phyloP scores from a whole-genome alignment of 169 alveolate genomes.

The Theileria parva region DNA sequence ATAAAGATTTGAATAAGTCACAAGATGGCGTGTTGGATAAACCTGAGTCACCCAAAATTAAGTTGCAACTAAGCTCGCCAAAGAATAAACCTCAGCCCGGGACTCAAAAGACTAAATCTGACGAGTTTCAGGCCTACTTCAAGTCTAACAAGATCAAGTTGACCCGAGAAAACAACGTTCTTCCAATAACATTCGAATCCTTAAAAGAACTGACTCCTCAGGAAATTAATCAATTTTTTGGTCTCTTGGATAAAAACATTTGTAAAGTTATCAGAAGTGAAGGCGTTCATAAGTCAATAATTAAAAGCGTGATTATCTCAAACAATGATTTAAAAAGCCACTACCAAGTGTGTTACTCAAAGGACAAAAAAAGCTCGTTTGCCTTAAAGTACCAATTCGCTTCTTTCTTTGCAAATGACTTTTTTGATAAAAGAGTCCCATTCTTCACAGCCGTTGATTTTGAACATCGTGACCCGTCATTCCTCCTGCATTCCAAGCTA shows the following conservation, averaged over 20 bases:
- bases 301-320: not conserved
- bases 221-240: not conserved
- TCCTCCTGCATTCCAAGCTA: not conserved
- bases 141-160: not conserved
- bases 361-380: not conserved
- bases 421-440: not conserved
- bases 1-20: not conserved
- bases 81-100: not conserved
- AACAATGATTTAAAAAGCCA: not conserved
- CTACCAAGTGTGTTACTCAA: not conserved
- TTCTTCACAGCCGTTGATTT: not conserved
- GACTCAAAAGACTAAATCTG: not conserved
- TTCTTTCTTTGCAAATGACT: not conserved
- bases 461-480: constrained; percentile 5
- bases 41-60: not conserved
- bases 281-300: not conserved
- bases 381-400: constrained; percentile 8
- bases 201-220: not conserved
- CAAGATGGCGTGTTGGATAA: not conserved
- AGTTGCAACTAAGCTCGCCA: not conserved
- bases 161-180: not conserved
- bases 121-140: not conserved
- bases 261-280: not conserved
- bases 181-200: not conserved
- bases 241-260: not conserved